These are phyloP conservation scores for Sugiyamaella mastotermitis DNA, from an alignment of 805 yeast genomes.

Conservation along the genomic window DNA sequence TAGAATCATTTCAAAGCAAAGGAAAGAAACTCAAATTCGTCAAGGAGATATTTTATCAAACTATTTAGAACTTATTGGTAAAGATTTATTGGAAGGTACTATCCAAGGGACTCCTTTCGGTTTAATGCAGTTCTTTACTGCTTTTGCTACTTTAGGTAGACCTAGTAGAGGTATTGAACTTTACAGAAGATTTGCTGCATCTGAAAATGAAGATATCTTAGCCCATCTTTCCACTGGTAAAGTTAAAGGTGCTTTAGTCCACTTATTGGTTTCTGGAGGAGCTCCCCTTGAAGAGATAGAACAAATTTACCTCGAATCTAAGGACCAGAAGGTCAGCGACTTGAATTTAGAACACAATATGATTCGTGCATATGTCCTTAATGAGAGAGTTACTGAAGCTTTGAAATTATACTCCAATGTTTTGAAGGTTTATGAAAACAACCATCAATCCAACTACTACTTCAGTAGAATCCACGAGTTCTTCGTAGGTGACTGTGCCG, in stretches of 20 bases:
- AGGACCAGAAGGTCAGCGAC: conserved; percentile 6
- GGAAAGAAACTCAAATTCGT: conserved; percentile 4
- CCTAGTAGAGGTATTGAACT: conserved; percentile 17
- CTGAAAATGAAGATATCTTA: conserved; percentile 3
- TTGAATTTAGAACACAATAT: conserved; percentile 57
- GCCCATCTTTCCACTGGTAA: conserved; percentile 5
- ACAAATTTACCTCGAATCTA: conserved; percentile 11
- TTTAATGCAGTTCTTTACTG: conserved; percentile 19
- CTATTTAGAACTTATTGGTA: conserved; percentile 15
- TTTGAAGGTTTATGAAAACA: conserved; percentile 38
- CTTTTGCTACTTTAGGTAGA: conserved; percentile 15
- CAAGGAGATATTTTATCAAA: conserved; percentile 7
- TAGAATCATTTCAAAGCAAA: conserved; percentile 13
- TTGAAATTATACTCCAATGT: conserved; percentile 44
- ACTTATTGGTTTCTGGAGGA: conserved; percentile 16
- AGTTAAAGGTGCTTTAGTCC: conserved; percentile 19
- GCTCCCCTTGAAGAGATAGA: conserved; percentile 19
- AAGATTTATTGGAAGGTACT: conserved; percentile 15
- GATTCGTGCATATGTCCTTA: conserved; percentile 65
- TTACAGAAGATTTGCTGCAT: conserved; percentile 10
- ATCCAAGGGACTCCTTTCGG: conserved; percentile 14
- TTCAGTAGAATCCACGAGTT: conserved; percentile 66
- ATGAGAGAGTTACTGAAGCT: conserved; percentile 61
- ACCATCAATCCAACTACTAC: conserved; percentile 26
- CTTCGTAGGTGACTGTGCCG: conserved; percentile 73